phyloP scores from a whole-genome alignment of 2,329 filamentous ascomycete species.

The Fusarium mundagurra region DNA sequence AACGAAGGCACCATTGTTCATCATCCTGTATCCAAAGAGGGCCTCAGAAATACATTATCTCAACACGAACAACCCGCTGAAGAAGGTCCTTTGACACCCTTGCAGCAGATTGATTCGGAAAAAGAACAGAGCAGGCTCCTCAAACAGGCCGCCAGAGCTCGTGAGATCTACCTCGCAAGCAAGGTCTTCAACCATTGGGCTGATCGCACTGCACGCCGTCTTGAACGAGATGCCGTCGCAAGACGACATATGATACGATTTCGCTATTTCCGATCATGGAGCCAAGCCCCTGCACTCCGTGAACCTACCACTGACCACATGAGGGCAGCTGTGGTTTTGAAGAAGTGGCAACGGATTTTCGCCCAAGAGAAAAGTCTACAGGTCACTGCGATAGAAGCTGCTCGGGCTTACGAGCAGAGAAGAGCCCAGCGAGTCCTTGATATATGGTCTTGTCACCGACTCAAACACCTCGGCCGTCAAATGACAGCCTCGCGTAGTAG shows the following conservation, averaged over 20 bases:
- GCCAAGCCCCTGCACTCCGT: slow-evolving; percentile 45
- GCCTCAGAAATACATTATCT: not conserved
- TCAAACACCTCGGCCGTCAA: slow-evolving; percentile 34
- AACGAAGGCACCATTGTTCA: slow-evolving; percentile 14
- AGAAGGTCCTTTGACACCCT: slow-evolving; percentile 13
- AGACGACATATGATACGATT: slow-evolving; percentile 75
- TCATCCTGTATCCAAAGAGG: slow-evolving; percentile 7
- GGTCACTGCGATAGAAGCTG: slow-evolving; percentile 37
- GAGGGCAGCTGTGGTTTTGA: slow-evolving; percentile 43
- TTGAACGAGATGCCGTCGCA: slow-evolving; percentile 73
- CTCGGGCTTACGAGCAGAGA: slow-evolving; percentile 32
- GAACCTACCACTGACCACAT: slow-evolving; percentile 46
- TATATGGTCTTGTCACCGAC: slow-evolving; percentile 44
- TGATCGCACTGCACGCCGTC: slow-evolving; percentile 69
- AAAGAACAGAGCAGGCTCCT: slow-evolving; percentile 39
- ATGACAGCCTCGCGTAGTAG: slow-evolving; percentile 29
- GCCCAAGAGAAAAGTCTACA: slow-evolving; percentile 44
- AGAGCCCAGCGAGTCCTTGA: slow-evolving; percentile 35
- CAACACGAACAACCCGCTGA: slow-evolving; percentile 5
- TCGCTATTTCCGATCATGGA: slow-evolving; percentile 53
- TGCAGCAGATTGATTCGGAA: slow-evolving; percentile 8
- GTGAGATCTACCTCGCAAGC: slow-evolving; percentile 68
- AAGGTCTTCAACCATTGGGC: slow-evolving; percentile 66
- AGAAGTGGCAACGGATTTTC: slow-evolving; percentile 48
- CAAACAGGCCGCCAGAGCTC: slow-evolving; percentile 68